These are phyloP conservation scores for Naganishia sp. DNA, from an alignment of 1,284 basidiomycete genomes.

Conservation along the genomic window DNA sequence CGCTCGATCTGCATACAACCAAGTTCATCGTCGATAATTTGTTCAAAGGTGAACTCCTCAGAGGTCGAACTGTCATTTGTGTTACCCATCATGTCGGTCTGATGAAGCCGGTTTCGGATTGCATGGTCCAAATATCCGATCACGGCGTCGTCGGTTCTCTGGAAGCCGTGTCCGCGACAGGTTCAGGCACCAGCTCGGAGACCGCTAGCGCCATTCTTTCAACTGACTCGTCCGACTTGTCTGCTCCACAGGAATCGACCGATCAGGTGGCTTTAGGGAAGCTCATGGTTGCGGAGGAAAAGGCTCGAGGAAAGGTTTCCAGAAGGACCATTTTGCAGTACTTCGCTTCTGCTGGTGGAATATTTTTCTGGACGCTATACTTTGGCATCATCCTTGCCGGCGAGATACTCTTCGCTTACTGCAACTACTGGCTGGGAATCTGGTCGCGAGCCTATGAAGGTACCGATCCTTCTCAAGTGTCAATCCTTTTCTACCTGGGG, in stretches of 20 bases:
- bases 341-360: constrained; percentile 52
- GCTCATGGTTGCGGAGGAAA: constrained; percentile 29
- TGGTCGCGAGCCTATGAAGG: constrained; percentile 63
- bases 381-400: constrained; percentile 43
- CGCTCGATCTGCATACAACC: constrained; percentile 64
- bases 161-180: constrained; percentile 37
- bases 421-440: constrained; percentile 63
- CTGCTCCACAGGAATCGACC: constrained; percentile 25
- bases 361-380: constrained; percentile 53
- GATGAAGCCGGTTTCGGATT: constrained; percentile 64
- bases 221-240: constrained; percentile 41
- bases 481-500: constrained; percentile 56
- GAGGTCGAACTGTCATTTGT: constrained; percentile 68
- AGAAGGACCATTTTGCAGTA: constrained; percentile 22
- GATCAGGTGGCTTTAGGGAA: constrained; percentile 15
- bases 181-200: not conserved
- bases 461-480: constrained; percentile 45
- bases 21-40: constrained; percentile 77
- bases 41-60: constrained; percentile 67
- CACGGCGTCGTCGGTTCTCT: constrained; percentile 54
- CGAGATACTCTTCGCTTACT: constrained; percentile 51
- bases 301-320: constrained; percentile 31
- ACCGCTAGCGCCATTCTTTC: constrained; percentile 39
- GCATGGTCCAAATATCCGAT: constrained; percentile 64
- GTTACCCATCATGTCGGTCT: constrained; percentile 75